phyloP scores from a whole-genome alignment of 352 stramenopile genomes.

The Phytophthora pisi region DNA sequence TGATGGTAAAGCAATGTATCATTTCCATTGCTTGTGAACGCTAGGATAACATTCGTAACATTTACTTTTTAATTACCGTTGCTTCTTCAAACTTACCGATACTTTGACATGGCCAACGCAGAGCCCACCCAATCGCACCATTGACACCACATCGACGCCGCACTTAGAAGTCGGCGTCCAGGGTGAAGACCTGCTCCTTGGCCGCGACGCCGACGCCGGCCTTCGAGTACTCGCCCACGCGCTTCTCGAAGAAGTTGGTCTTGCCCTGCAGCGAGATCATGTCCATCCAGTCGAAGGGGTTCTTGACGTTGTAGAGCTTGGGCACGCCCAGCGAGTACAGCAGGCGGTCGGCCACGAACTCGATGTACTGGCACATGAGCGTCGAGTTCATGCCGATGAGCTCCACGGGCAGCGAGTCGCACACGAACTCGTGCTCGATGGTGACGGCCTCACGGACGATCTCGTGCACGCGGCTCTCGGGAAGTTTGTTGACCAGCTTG shows the following conservation, averaged over 20 bases:
- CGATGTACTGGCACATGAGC: constrained; percentile 99
- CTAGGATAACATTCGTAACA: too few relatives aligned
- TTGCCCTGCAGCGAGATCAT: constrained; percentile 97
- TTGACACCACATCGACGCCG: too few relatives aligned
- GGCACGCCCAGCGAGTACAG: constrained; percentile 90
- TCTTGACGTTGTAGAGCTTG: constrained; percentile 94
- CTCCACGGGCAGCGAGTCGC: constrained; percentile 96
- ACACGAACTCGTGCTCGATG: constrained; percentile 99
- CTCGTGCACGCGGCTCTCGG: constrained; percentile 89
- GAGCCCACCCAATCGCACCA: too few relatives aligned
- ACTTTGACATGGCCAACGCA: too few relatives aligned
- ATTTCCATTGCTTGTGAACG: too few relatives aligned
- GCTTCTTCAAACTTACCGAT: too few relatives aligned
- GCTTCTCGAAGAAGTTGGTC: constrained; percentile 97
- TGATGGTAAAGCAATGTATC: too few relatives aligned
- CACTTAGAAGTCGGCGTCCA: constrained; percentile 94
- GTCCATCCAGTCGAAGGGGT: constrained; percentile 99
- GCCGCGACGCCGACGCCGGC: constrained; percentile 93
- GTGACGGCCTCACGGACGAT: constrained; percentile 96
- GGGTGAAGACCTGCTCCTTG: constrained; percentile 91
- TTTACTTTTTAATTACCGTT: too few relatives aligned
- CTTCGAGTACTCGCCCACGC: constrained; percentile 99
- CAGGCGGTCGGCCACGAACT: constrained; percentile 98
- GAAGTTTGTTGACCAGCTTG: constrained; percentile 97
- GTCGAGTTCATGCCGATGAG: constrained; percentile 99